A percentile compares a stretch with the other conserved stretches of the same genome.
Evolutionary conservation across 2,329 filamentous ascomycete species (phyloP).

Genomic region (Fusarium sp.): DNA sequence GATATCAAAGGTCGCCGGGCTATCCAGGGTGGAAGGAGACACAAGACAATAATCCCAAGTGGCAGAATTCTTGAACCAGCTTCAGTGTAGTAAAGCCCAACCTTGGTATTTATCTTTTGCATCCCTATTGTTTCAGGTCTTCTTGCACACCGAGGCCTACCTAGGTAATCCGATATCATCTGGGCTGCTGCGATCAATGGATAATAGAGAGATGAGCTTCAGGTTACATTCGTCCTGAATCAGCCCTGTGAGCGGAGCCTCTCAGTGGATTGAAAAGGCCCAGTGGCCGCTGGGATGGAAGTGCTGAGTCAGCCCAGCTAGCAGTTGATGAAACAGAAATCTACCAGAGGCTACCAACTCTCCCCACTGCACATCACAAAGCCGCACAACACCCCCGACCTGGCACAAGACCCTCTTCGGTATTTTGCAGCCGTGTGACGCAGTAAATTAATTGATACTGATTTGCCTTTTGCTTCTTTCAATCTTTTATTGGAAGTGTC

Average conservation of each 20-base stretch:
- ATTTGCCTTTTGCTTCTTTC: neutral
- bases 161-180: neutral
- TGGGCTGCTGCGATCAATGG: too few relatives aligned
- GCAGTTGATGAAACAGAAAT: slow-evolving; percentile 47
- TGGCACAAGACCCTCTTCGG: slow-evolving; percentile 35
- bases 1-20: neutral
- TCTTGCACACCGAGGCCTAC: neutral
- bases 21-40: neutral
- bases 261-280: neutral
- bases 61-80: neutral
- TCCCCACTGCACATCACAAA: slow-evolving; percentile 53
- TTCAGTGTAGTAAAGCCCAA: neutral
- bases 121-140: neutral
- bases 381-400: slow-evolving; percentile 41
- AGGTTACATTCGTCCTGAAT: neutral
- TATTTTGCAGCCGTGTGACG: slow-evolving; percentile 25
- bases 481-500: neutral
- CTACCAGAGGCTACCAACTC: slow-evolving; percentile 51
- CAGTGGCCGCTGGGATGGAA: neutral
- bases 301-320: slow-evolving; percentile 41
- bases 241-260: slow-evolving; percentile 35
- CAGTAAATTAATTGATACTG: slow-evolving; percentile 11
- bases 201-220: neutral
- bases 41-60: neutral
- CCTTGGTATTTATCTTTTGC: neutral